Percentiles rank a stretch among this genome's conserved stretches.
phyloP scores from a whole-genome alignment of 371 early-diverging fungal species.

The Fennellomyces sp. region DNA sequence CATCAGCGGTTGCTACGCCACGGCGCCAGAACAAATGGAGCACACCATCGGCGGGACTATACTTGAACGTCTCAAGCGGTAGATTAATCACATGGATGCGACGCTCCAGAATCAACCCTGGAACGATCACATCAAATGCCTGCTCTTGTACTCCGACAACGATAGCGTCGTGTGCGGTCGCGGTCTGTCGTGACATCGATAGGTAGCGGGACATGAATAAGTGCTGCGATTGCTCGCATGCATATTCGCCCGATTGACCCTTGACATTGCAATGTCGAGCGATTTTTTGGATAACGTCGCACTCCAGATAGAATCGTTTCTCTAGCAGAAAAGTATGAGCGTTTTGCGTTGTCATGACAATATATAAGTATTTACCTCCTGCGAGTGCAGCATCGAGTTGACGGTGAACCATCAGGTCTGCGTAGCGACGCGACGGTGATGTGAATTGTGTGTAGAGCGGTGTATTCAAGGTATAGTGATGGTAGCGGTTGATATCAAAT shows the following conservation, averaged over 20 bases:
- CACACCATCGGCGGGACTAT: constrained; percentile 35
- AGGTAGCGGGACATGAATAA: constrained; percentile 67
- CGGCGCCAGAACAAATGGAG: constrained; percentile 56
- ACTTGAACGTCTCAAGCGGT: constrained; percentile 42
- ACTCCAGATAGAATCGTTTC: constrained; percentile 50
- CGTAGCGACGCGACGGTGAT: constrained; percentile 92
- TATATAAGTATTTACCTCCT: constrained; percentile 15
- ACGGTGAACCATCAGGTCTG: constrained; percentile 95
- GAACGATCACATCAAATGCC: constrained; percentile 67
- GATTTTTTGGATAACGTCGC: constrained; percentile 43
- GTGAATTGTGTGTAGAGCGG: constrained; percentile 90
- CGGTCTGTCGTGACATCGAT: constrained; percentile 21
- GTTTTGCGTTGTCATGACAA: background rate
- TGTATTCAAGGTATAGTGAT: constrained; percentile 74
- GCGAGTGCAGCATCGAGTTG: constrained; percentile 43
- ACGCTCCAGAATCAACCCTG: constrained; percentile 60
- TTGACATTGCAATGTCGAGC: constrained; percentile 73
- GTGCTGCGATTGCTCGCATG: constrained; percentile 72
- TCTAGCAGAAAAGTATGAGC: constrained; percentile 22
- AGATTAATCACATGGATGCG: constrained; percentile 49
- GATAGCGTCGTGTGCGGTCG: constrained; percentile 38
- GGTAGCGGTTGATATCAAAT: constrained; percentile 58
- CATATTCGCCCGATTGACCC: constrained; percentile 64
- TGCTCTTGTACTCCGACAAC: constrained; percentile 54
- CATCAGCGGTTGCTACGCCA: constrained; percentile 36